Evolutionary conservation across 2,329 filamentous ascomycete genomes (phyloP).

Genomic region (Grosmannia serpens): DNA sequence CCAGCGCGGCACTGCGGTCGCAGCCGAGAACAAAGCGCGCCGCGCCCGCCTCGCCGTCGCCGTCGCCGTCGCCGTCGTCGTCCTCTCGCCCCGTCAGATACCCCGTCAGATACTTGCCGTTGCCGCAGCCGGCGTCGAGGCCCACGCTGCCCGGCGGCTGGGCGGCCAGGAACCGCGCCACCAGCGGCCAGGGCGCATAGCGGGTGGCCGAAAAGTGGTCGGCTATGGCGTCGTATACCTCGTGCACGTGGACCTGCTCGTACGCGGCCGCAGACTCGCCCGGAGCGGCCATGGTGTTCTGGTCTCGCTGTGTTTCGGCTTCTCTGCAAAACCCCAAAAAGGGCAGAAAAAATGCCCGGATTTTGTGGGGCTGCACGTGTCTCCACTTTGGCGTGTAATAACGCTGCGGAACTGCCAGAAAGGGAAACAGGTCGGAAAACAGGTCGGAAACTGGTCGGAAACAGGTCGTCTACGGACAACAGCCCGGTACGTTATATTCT

Average conservation of each 20-base stretch:
- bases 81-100: too few species aligned
- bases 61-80: not conserved
- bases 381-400: not conserved
- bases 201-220: constrained; percentile 73
- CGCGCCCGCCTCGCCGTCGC: constrained; percentile 32
- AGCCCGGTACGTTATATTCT: too few species aligned
- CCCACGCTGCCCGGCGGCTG: constrained; percentile 63
- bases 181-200: constrained; percentile 84
- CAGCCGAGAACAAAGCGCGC: constrained; percentile 76
- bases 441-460: too few species aligned
- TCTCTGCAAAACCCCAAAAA: too few species aligned
- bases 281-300: not conserved
- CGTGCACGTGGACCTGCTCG: constrained; percentile 80
- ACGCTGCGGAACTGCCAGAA: not conserved
- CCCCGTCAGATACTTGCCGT: constrained; percentile 1
- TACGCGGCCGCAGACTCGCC: constrained; percentile 36
- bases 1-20: constrained; percentile 59
- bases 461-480: too few species aligned
- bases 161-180: constrained; percentile 62
- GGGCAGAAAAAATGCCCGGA: too few species aligned
- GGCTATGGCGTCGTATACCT: constrained; percentile 81
- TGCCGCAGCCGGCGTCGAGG: constrained; percentile 73
- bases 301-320: too few species aligned
- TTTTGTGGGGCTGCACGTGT: too few species aligned
- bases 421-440: not conserved